These are phyloP conservation scores for Diaporthe destruens DNA, from an alignment of 2,329 filamentous ascomycete genomes.

Conservation along the genomic window DNA sequence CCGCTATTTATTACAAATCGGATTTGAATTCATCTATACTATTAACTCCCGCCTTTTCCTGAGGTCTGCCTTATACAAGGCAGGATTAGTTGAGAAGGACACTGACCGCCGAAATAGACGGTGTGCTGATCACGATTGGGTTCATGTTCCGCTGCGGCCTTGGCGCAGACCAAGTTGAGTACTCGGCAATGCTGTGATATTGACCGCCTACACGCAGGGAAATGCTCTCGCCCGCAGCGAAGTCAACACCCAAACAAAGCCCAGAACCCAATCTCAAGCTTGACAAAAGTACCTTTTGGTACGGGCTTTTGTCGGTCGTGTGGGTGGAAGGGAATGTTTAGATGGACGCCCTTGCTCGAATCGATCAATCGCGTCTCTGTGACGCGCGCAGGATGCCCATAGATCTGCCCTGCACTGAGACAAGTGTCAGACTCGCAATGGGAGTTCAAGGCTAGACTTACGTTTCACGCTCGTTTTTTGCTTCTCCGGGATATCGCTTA, in stretches of 20 bases:
- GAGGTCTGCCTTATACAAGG: slow-evolving; percentile 5
- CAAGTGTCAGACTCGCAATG: background rate
- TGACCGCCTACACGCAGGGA: slow-evolving; percentile 49
- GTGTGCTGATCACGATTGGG: slow-evolving; percentile 55
- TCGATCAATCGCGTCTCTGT: slow-evolving; percentile 56
- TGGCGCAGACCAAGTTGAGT: slow-evolving; percentile 52
- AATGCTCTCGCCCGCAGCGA: slow-evolving; percentile 55
- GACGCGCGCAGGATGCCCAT: slow-evolving; percentile 60
- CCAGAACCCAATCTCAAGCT: slow-evolving; percentile 63
- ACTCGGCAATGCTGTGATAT: slow-evolving; percentile 56
- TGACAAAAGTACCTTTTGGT: slow-evolving; percentile 55
- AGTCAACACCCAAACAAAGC: slow-evolving; percentile 59
- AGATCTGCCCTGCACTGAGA: slow-evolving; percentile 53
- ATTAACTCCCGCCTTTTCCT: background rate
- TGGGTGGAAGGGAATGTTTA: slow-evolving; percentile 52
- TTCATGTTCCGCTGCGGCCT: slow-evolving; percentile 56
- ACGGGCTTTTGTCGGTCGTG: slow-evolving; percentile 57
- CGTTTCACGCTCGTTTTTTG: slow-evolving; percentile 54
- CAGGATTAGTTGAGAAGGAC: slow-evolving; percentile 37
- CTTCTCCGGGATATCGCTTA: slow-evolving; percentile 49
- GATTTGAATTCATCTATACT: background rate
- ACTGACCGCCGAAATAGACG: slow-evolving; percentile 54
- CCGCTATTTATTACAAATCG: background rate
- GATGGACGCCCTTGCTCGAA: slow-evolving; percentile 47
- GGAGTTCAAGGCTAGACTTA: background rate